Percentiles rank a stretch among this genome's conserved stretches.
phyloP scores from a whole-genome alignment of 768 basidiomycete genomes.

The Coprinellus aureogranulatus region DNA sequence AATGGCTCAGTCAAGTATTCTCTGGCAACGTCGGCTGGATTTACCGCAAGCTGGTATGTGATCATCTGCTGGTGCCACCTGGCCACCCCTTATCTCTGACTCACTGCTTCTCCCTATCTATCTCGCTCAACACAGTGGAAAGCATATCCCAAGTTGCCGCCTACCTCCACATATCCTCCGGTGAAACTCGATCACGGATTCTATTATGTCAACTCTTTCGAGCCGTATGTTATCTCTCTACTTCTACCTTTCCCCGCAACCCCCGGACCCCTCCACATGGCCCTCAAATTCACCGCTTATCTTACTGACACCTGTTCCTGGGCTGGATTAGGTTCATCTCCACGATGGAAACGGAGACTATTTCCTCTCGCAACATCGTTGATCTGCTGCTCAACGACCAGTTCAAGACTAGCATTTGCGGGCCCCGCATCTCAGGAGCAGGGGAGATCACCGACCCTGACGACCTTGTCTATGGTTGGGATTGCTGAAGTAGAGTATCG shows the following conservation, averaged over 20 bases:
- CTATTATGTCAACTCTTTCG: constrained; percentile 91
- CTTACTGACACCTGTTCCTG: not conserved
- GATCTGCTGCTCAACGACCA: constrained; percentile 74
- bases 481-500: constrained; percentile 47
- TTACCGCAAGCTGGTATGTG: constrained; percentile 68
- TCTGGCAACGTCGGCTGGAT: constrained; percentile 74
- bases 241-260: not conserved
- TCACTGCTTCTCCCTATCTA: not conserved
- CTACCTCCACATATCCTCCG: constrained; percentile 68
- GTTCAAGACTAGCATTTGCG: constrained; percentile 71
- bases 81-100: constrained; percentile 1
- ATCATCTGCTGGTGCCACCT: too few species aligned
- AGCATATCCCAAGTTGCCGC: constrained; percentile 71
- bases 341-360: constrained; percentile 92
- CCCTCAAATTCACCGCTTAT: not conserved
- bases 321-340: constrained; percentile 62
- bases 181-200: constrained; percentile 74
- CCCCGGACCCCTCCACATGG: too few species aligned
- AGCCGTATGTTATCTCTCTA: constrained; percentile 55
- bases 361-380: constrained; percentile 79
- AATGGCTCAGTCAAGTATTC: constrained; percentile 69
- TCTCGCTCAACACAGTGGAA: constrained; percentile 59
- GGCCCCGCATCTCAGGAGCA: constrained; percentile 22
- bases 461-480: constrained; percentile 70
- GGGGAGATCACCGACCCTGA: constrained; percentile 16